Evolutionary conservation across 2,329 filamentous ascomycete genomes (phyloP).

Genomic region (Ramularia endophylla): DNA sequence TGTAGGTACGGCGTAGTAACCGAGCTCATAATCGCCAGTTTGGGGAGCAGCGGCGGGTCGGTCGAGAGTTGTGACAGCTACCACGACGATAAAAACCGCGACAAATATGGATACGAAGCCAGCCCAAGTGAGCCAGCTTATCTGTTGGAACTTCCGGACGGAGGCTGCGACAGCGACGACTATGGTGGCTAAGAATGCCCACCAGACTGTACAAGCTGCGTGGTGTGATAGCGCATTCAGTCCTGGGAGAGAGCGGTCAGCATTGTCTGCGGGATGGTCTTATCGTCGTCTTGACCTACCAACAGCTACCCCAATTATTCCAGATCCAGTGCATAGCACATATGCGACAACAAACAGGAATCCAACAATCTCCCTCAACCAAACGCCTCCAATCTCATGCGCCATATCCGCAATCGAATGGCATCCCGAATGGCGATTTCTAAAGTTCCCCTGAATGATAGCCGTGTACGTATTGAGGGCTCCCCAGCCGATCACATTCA

Average conservation of each 20-base stretch:
- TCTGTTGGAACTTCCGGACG: slow-evolving; percentile 54
- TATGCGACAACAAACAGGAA: slow-evolving; percentile 54
- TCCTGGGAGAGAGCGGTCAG: not conserved
- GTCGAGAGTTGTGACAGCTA: slow-evolving; percentile 51
- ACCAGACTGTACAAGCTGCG: slow-evolving; percentile 55
- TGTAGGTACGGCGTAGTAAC: slow-evolving; percentile 49
- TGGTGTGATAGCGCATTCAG: slow-evolving; percentile 56
- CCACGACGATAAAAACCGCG: slow-evolving; percentile 41
- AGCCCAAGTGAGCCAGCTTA: slow-evolving; percentile 57
- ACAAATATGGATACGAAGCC: slow-evolving; percentile 55
- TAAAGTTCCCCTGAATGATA: slow-evolving; percentile 47
- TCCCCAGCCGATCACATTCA: slow-evolving; percentile 45
- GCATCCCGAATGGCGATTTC: slow-evolving; percentile 46
- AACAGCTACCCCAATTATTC: slow-evolving; percentile 54
- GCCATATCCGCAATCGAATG: slow-evolving; percentile 56
- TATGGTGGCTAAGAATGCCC: slow-evolving; percentile 45
- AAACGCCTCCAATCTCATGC: slow-evolving; percentile 47
- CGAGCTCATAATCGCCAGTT: slow-evolving; percentile 54
- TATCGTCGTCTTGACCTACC: slow-evolving; percentile 24
- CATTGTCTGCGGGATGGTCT: no score
- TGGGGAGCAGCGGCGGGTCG: slow-evolving; percentile 57
- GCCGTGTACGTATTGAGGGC: slow-evolving; percentile 46
- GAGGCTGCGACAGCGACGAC: slow-evolving; percentile 47
- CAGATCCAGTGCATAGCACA: slow-evolving; percentile 49
- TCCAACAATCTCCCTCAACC: slow-evolving; percentile 50